Base-by-base conservation (phyloP, 495 filamentous ascomycete species). In the Penicillium canariense region DNA sequence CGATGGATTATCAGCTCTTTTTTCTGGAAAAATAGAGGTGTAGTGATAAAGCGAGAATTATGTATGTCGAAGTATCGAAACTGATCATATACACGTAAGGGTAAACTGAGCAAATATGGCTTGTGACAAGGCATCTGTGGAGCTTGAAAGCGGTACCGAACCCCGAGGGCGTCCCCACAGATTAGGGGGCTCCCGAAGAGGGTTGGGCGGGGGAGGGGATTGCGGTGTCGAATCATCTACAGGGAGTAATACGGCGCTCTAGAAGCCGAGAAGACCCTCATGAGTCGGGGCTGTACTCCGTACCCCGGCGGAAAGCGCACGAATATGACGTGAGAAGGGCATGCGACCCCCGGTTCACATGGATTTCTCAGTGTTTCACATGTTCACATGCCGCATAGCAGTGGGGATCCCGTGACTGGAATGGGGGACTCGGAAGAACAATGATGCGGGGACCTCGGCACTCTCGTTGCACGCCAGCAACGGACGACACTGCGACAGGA, bases 401-500 rank as follows among this genome's bases (percentile, higher is more conserved):
- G 14, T 17, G 43, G 43, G 23, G 32, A 50, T 50, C 67, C 62
- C 68, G 70, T 71, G 69, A 71, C 69, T 56, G 3, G 69, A 71
- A 68, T 56, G 3, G 23, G 15, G 5, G 9, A 26, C n/a, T 22
- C 61, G 71, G 71, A 72, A 62, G 56, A 75, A 70, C 53, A 23
- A 70, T 73, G 50, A 60, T 66, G 55, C 74, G 66, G 43, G 58
- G 49, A 62, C 74, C 74, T 74, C 71, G 74, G 74, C 60, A 63
- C 54, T 61, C 70, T 66, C 52, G 58, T 56, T 17, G 52, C 47
- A 58, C 50, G 51, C 44, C 22, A 58, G 49, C 50, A 50, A 32
- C 55, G 61, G 56, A 36, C 54, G 45, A 50, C n/a, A 49, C 50
- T 71, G 61, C 62, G 59, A 69, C 51, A 50, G 64, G 62, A 58